Evolutionary conservation across 1,284 basidiomycete genomes (phyloP).

Genomic region (Cystobasidium sp.): DNA sequence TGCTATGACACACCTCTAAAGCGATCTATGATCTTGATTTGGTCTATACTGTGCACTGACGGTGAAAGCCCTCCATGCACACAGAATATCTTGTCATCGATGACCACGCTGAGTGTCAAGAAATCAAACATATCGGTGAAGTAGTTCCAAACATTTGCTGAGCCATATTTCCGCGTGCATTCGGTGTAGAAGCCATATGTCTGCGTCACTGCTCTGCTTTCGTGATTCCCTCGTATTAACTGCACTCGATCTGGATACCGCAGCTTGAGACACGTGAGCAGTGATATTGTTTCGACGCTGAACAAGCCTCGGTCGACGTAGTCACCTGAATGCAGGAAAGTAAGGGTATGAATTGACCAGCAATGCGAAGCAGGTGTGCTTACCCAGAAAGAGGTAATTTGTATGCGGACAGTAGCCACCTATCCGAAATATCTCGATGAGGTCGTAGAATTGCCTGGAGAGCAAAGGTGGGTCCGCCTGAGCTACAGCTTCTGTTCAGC

Average conservation of each 20-base stretch:
- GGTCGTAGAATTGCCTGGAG: constrained; percentile 93
- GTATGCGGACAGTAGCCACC: constrained; percentile 95
- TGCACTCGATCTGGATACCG: constrained; percentile 97
- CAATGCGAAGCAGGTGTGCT: not conserved
- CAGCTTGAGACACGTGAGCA: constrained; percentile 94
- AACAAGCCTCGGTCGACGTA: constrained; percentile 98
- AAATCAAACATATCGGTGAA: constrained; percentile 99
- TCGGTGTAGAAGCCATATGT: constrained; percentile 99
- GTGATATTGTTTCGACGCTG: constrained; percentile 97
- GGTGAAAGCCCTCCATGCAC: constrained; percentile 97
- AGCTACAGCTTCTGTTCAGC: not conserved
- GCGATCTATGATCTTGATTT: constrained; percentile 98
- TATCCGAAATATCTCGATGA: constrained; percentile 98
- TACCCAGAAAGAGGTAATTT: constrained; percentile 86
- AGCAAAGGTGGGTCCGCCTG: not conserved
- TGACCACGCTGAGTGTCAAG: constrained; percentile 93
- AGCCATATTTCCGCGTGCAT: constrained; percentile 96
- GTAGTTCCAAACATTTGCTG: constrained; percentile 96
- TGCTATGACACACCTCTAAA: constrained; percentile 74
- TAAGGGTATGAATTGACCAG: too few relatives aligned
- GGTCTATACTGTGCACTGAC: constrained; percentile 98
- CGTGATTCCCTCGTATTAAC: constrained; percentile 96
- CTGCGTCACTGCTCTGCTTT: constrained; percentile 98
- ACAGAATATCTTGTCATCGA: constrained; percentile 99
- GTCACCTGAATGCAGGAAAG: constrained; percentile 66